Evolutionary conservation across 1,284 basidiomycete species (phyloP), one percentile per base, ranked within the genome.

Genomic region (Leccinum solheimii): DNA sequence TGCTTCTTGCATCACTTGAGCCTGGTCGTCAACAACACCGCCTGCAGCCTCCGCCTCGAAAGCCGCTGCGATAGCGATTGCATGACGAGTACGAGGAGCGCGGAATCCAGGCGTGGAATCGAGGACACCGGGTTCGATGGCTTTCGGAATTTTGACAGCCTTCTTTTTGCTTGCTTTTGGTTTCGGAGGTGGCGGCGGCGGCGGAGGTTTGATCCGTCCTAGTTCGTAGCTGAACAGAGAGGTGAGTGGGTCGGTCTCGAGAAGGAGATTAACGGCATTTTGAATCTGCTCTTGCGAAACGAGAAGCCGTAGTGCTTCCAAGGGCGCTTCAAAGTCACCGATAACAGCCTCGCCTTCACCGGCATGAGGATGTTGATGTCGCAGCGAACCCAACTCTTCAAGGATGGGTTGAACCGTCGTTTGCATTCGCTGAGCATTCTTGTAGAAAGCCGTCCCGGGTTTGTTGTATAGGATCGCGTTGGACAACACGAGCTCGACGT

Each of bases 401-500:
- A 32, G 32, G 5, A 93, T 80, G 0, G 84, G 80, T 57, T 78
- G 78, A 0, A 84, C 77, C n/a, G 81, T 78, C 19, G 79, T 82
- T 70, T 87, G 85, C 64, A 32, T 32, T 51, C 86, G 80, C 19
- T 82, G 74, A 0, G 97, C 96, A 1, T 85, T 79, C 68, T 87
- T 91, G 76, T 93, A 85, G 70, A 90, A 91, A 0, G 83, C 68
- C 0, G 91, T 90, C 36, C 88, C 90, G 0, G 84, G 76, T 67
- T 88, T 86, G 75, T 99, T 98, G 77, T 98, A 99, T 5, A 84
- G 68, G 63, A 92, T 86, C 0, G 96, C 96, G 69, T 99, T 99
- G 65, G 86, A 80, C 14, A 95, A 74, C 5, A 98, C 92, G 19
- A 97, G 86, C 51, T 85, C 74, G 48, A 98, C 77, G 71, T 99